These are phyloP conservation scores for Primulina eburnea DNA, from an alignment of 257 asterid genomes.

Conservation along the genomic window DNA sequence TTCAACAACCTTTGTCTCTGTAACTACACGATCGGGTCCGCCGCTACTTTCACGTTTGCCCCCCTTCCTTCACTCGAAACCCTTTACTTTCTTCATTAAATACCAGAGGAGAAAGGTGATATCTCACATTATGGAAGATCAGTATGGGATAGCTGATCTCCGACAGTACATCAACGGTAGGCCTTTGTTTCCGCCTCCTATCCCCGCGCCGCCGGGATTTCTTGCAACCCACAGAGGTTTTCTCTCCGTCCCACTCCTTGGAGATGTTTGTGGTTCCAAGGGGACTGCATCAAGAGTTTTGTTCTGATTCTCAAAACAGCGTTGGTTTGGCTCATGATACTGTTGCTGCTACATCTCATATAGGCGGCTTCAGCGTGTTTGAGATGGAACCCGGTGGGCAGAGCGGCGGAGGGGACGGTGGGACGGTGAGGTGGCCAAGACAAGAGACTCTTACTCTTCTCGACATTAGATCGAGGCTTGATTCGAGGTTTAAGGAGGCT, in stretches of 20 bases:
- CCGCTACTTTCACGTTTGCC: constrained; percentile 54
- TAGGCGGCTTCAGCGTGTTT: constrained; percentile 34
- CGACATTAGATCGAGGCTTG: constrained; percentile 92
- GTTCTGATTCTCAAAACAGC: constrained; percentile 36
- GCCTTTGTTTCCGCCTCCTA: constrained; percentile 46
- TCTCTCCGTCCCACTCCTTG: constrained; percentile 37
- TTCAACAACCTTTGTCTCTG: constrained; percentile 41
- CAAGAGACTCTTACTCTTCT: constrained; percentile 97
- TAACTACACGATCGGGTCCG: constrained; percentile 84
- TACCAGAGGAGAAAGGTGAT: neutral
- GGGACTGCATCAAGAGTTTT: constrained; percentile 39
- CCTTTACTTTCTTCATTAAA: constrained; percentile 6
- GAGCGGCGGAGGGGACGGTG: constrained; percentile 42
- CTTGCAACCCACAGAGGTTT: constrained; percentile 40
- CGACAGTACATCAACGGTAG: constrained; percentile 55
- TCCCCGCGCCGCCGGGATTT: constrained; percentile 50
- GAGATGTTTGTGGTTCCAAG: constrained; percentile 44
- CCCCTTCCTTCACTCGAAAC: constrained; percentile 10
- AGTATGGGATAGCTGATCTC: constrained; percentile 71
- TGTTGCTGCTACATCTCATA: constrained; percentile 21
- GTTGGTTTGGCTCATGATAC: constrained; percentile 16
- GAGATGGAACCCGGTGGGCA: constrained; percentile 39
- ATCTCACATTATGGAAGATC: constrained; percentile 54
- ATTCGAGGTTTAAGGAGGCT: constrained; percentile 87
- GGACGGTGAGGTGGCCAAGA: constrained; percentile 92